Conservation (phyloP, 306 rosid genomes). For the Vigna nakashimae region DNA sequence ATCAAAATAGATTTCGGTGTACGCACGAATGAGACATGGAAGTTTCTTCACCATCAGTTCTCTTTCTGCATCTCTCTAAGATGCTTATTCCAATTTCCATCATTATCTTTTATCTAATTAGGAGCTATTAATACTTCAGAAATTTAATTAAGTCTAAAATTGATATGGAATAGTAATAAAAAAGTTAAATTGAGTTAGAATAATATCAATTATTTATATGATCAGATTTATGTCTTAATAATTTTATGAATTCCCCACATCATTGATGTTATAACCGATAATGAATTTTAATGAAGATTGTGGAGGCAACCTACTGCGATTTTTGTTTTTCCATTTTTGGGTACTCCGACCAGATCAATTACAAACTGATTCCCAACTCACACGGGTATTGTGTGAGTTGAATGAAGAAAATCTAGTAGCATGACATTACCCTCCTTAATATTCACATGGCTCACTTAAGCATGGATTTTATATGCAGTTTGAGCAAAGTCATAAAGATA, state of each 20-base stretch:
- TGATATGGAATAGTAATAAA: too few species aligned
- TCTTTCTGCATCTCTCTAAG: not conserved
- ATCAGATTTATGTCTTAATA: too few species aligned
- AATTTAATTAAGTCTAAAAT: too few species aligned
- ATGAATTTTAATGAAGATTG: not conserved
- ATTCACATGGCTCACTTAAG: conserved; percentile 35
- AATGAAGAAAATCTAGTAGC: conserved; percentile 25
- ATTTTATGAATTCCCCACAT: too few species aligned
- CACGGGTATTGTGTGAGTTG: conserved; percentile 20
- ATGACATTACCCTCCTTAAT: conserved; percentile 28
- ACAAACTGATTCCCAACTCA: conserved; percentile 7
- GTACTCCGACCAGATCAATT: conserved; percentile 34
- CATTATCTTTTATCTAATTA: not conserved
- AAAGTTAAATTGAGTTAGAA: too few species aligned
- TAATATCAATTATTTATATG: too few species aligned
- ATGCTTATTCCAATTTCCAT: conserved; percentile 17
- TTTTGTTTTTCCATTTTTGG: not conserved
- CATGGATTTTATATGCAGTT: not conserved
- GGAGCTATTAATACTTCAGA: too few species aligned
- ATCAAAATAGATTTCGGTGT: conserved; percentile 17
- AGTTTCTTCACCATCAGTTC: conserved; percentile 42
- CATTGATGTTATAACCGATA: too few species aligned
- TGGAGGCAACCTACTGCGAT: conserved; percentile 23
- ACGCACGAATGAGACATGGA: conserved; percentile 28
- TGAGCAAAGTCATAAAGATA: too few species aligned